Conservation (phyloP, 441 rosid species). For the Bruguiera hainesii region DNA sequence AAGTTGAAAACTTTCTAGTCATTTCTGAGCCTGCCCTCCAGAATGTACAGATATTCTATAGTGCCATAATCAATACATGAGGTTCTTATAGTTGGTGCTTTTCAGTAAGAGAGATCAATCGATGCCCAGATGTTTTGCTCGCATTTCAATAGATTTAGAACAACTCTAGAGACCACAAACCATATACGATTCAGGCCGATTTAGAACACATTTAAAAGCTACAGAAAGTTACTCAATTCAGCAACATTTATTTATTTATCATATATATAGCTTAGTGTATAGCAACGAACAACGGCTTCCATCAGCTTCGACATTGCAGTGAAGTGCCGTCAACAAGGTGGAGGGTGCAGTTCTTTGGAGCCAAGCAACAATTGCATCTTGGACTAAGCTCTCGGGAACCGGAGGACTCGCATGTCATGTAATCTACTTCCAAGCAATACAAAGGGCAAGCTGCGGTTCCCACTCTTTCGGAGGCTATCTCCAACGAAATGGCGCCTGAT, state of each 20-base stretch:
- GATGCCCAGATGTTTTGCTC: too few relatives aligned
- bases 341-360: not conserved
- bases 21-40: constrained; percentile 27
- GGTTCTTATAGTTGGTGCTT: constrained; percentile 19
- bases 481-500: not conserved
- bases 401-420: not conserved
- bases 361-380: not conserved
- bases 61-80: constrained; percentile 33
- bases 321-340: not conserved
- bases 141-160: too few relatives aligned
- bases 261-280: too few relatives aligned
- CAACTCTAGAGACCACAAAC: too few relatives aligned
- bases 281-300: too few relatives aligned
- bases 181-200: too few relatives aligned
- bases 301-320: too few relatives aligned
- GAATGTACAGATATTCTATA: constrained; percentile 54
- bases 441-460: not conserved
- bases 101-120: constrained; percentile 1
- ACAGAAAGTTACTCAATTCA: too few relatives aligned
- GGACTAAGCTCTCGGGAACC: not conserved
- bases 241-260: too few relatives aligned
- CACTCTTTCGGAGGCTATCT: not conserved
- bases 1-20: constrained; percentile 29
- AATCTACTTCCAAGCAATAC: not conserved
- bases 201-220: too few relatives aligned